Evolutionary conservation across 2,329 filamentous ascomycete species (phyloP).

Genomic region (Dactylellina leptospora): DNA sequence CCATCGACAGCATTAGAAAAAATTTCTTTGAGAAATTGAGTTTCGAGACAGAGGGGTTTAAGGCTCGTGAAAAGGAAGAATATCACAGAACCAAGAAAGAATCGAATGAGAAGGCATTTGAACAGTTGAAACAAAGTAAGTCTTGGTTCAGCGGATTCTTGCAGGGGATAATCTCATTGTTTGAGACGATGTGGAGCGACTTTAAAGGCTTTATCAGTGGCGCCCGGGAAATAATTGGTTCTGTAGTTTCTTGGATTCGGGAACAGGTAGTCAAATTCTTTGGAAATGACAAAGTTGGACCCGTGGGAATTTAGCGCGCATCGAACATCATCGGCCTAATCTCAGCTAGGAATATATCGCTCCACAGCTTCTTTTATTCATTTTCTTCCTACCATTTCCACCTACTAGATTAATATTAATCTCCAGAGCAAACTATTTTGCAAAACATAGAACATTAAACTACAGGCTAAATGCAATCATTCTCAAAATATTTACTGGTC

Average conservation of each 20-base stretch:
- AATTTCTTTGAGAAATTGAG: conserved; percentile 6
- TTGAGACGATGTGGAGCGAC: background rate
- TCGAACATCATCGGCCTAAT: too few relatives aligned
- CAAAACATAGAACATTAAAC: too few relatives aligned
- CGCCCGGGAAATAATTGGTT: background rate
- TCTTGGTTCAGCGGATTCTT: conserved; percentile 8
- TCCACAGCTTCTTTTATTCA: too few relatives aligned
- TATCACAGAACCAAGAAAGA: conserved; percentile 13
- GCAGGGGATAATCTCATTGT: background rate
- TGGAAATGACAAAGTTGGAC: background rate
- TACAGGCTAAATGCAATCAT: too few relatives aligned
- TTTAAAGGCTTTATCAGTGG: background rate
- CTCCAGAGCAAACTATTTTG: too few relatives aligned
- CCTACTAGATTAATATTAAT: too few relatives aligned
- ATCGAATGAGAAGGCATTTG: conserved; percentile 4
- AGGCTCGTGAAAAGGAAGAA: background rate
- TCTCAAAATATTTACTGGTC: too few relatives aligned
- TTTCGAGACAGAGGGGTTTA: background rate
- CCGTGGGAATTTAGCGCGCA: too few relatives aligned
- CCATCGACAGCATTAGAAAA: background rate
- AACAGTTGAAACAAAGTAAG: background rate
- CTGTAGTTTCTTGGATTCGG: conserved; percentile 1
- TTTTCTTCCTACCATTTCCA: too few relatives aligned
- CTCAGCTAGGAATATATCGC: too few relatives aligned
- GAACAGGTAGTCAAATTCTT: conserved; percentile 1